phyloP scores from a whole-genome alignment of 305 asterid genomes.

The Solanum aculeatissimum region DNA sequence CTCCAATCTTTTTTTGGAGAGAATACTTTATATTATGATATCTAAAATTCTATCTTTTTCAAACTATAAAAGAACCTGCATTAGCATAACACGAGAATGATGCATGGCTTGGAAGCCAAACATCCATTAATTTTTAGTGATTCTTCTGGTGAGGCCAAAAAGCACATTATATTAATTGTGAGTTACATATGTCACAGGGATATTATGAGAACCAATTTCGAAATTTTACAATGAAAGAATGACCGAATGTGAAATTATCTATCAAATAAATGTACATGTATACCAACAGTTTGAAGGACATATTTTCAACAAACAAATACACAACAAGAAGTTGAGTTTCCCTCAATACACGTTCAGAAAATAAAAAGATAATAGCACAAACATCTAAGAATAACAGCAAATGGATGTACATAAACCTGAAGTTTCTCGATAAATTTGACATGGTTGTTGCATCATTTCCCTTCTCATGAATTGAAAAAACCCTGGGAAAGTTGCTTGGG shows the following conservation, averaged over 20 bases:
- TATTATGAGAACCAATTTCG: not conserved
- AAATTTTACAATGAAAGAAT: not conserved
- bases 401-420: slow-evolving; percentile 45
- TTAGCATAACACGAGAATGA: not conserved
- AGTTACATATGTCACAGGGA: not conserved
- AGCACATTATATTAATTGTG: not conserved
- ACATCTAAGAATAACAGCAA: slow-evolving; percentile 1
- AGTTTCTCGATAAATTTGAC: slow-evolving; percentile 61
- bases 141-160: not conserved
- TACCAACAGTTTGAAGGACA: not conserved
- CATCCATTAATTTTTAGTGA: not conserved
- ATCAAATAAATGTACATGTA: not conserved
- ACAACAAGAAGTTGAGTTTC: not conserved
- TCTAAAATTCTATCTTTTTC: not conserved
- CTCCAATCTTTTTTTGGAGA: not conserved
- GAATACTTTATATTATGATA: not conserved
- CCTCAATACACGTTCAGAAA: not conserved
- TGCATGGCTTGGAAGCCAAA: not conserved
- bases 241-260: not conserved
- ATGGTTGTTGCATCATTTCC: slow-evolving; percentile 59
- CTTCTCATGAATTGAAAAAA: slow-evolving; percentile 38
- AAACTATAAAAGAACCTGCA: not conserved
- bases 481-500: slow-evolving; percentile 24
- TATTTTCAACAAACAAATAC: not conserved
- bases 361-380: not conserved